Base-by-base conservation (phyloP, 345 rosid genomes). In the Sonneratia alba region DNA sequence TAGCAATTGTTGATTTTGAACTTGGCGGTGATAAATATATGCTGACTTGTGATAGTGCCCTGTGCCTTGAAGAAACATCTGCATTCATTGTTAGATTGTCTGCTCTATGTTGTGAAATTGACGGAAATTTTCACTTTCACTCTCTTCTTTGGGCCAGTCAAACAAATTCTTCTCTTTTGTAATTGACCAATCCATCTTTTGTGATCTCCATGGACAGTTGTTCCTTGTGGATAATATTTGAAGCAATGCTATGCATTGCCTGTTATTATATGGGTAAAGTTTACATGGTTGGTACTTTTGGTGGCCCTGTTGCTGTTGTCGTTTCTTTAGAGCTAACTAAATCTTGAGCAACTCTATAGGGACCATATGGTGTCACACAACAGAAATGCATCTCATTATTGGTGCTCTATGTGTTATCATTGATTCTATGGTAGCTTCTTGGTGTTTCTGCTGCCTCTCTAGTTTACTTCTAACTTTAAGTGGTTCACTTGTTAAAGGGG, bases 401-500 rank as follows among this genome's bases (percentile, higher is more conserved):
- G 15, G 32, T 56, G 4, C 51, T 13, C 8, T 47, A 0, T 40
- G 62, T 56, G 62, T 18, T 6, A 56, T 56, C 2, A 8, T 2
- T 21, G 4, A 21, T 56, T 56, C 19, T 56, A n/a, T 57, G 59
- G 59, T 53, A 34, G 37, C 38, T 27, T 62, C 38, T 7, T 14
- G 6, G 38, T n/a, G 66, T 12, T 62, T 62, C 19, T 62, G 38
- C 38, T 27, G 66, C 66, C 18, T 62, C 27, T 27, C 13, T 11
- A 12, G 27, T 62, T 21, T 36, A n/a, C 32, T 37, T 51, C 43
- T 49, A 36, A 68, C 70, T 45, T 7, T 51, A 12, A 45, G 16
- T 11, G 43, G 68, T 38, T 69, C 71, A 32, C 66, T 73, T 80
- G 37, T 75, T 79, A 71, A 34, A 93, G 97, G 97, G 96, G 56